A percentile compares a stretch with the other conserved stretches of the same genome.
Conservation (phyloP, 208 protist genomes). For the Novymonas esmeraldas region DNA sequence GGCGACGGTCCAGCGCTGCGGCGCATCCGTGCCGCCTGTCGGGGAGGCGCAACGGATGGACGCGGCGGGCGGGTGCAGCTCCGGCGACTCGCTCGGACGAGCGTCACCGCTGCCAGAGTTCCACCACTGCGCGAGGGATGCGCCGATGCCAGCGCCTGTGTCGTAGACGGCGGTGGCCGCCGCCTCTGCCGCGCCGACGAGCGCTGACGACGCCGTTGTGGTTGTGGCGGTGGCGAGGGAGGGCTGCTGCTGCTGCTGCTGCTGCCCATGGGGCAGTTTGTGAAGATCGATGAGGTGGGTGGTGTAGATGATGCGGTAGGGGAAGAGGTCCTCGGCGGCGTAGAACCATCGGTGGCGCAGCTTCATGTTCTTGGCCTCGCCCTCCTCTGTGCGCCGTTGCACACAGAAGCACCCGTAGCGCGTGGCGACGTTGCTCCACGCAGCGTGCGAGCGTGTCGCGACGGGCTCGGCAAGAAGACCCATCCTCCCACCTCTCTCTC, state of each 20-base stretch:
- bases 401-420: conserved; percentile 46
- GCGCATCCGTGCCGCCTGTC: too few species aligned
- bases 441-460: conserved; percentile 14
- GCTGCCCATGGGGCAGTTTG: neutral
- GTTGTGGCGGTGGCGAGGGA: too few species aligned
- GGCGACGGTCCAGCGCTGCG: conserved; percentile 16
- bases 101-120: neutral
- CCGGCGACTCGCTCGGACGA: neutral
- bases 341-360: conserved; percentile 30
- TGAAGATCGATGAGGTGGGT: conserved; percentile 41
- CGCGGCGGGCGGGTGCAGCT: neutral
- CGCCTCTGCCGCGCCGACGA: neutral
- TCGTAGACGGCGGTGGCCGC: neutral
- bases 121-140: neutral
- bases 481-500: conserved; percentile 12
- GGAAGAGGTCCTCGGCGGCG: conserved; percentile 19
- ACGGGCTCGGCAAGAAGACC: conserved; percentile 20
- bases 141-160: neutral
- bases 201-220: neutral
- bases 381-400: conserved; percentile 42
- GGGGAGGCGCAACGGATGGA: neutral
- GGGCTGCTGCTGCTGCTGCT: too few species aligned
- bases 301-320: conserved; percentile 54
- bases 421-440: conserved; percentile 47
- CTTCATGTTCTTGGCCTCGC: conserved; percentile 35